A percentile compares a stretch with the other conserved stretches of the same genome.
phyloP scores from a whole-genome alignment of 2,329 filamentous ascomycete genomes.

The Fusarium humuli region DNA sequence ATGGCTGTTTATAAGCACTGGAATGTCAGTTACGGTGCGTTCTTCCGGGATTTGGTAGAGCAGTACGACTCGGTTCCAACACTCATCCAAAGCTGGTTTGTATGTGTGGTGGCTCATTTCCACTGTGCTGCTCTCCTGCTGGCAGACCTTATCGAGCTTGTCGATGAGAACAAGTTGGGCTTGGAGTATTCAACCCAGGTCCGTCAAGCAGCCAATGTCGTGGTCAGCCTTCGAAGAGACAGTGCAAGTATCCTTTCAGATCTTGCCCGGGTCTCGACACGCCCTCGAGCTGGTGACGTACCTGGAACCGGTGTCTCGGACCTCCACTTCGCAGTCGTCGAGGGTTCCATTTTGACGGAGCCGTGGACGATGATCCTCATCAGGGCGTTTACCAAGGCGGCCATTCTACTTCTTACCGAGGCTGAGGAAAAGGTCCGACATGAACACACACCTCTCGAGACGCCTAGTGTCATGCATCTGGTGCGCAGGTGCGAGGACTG shows the following conservation, averaged over 20 bases:
- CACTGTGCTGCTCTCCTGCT: slow-evolving; percentile 67
- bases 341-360: slow-evolving; percentile 68
- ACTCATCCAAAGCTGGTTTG: slow-evolving; percentile 70
- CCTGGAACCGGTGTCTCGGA: slow-evolving; percentile 48
- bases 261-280: slow-evolving; percentile 60
- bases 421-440: slow-evolving; percentile 46
- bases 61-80: slow-evolving; percentile 62
- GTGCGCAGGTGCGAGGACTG: slow-evolving; percentile 59
- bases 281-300: slow-evolving; percentile 45
- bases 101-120: slow-evolving; percentile 68
- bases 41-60: slow-evolving; percentile 63
- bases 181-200: slow-evolving; percentile 41
- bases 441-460: slow-evolving; percentile 42
- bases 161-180: slow-evolving; percentile 56
- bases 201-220: slow-evolving; percentile 50
- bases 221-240: slow-evolving; percentile 55
- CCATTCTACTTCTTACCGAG: slow-evolving; percentile 53
- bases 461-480: slow-evolving; percentile 42
- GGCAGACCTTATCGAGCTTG: slow-evolving; percentile 63
- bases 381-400: slow-evolving; percentile 63
- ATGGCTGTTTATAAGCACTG: slow-evolving; percentile 66
- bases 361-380: slow-evolving; percentile 70
- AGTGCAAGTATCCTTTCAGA: slow-evolving; percentile 61
- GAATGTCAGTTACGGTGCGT: slow-evolving; percentile 62
- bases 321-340: slow-evolving; percentile 65